Percentiles rank a stretch among this genome's conserved stretches.
phyloP scores from a whole-genome alignment of 257 asterid species.

The Galeopsis tetrahit region DNA sequence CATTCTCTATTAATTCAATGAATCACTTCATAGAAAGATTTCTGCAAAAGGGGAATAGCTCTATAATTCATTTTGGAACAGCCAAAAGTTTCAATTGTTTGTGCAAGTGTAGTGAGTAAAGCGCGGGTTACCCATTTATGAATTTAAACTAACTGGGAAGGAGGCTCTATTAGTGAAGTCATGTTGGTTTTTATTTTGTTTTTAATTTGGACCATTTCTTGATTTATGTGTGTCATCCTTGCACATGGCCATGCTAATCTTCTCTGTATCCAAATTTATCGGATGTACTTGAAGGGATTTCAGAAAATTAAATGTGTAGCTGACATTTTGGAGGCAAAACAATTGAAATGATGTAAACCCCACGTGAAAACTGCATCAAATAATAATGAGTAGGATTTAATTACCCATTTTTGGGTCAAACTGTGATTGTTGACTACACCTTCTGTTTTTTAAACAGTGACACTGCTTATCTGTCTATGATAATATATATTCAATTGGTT shows the following conservation, averaged over 20 bases:
- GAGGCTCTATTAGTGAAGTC: conserved; percentile 8
- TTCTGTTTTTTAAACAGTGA: background rate
- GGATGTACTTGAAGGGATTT: background rate
- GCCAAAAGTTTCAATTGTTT: conserved; percentile 3
- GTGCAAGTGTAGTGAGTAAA: conserved; percentile 14
- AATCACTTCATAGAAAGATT: conserved; percentile 14
- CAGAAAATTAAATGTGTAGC: background rate
- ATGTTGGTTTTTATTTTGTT: background rate
- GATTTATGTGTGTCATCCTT: background rate
- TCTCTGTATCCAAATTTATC: background rate
- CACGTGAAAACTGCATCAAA: background rate
- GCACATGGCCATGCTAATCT: background rate
- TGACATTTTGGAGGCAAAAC: background rate
- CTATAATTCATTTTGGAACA: conserved; percentile 13
- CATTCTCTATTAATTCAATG: conserved; percentile 14
- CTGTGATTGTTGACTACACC: background rate
- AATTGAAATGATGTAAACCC: background rate
- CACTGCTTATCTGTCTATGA: conserved; percentile 14
- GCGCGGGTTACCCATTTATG: background rate
- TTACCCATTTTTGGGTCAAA: background rate
- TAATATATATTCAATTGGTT: conserved; percentile 9
- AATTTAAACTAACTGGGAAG: conserved; percentile 1
- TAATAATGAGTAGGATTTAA: background rate
- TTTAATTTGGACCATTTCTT: background rate
- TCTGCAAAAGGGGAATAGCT: conserved; percentile 23